A percentile compares a stretch with the other conserved stretches of the same genome.
These are phyloP conservation scores for Pythium scleroteichum DNA, from an alignment of 352 stramenopile genomes.

Conservation along the genomic window DNA sequence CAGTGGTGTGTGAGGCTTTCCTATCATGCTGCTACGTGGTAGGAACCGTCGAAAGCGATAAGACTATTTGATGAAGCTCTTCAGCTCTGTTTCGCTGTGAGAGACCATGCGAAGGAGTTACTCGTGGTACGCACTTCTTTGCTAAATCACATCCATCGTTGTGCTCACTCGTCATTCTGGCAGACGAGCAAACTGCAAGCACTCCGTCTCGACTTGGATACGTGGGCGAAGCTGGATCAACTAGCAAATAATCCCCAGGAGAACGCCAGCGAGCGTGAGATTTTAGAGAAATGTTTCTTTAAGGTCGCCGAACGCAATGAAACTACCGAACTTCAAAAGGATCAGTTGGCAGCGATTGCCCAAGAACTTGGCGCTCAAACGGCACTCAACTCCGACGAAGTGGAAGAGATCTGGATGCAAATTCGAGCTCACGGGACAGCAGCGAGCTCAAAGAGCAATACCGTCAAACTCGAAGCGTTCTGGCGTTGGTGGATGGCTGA, in stretches of 20 bases:
- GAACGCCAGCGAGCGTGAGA: constrained; percentile 34
- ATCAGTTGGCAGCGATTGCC: constrained; percentile 39
- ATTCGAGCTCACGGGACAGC: neutral
- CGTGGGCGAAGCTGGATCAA: constrained; percentile 28
- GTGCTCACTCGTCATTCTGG: neutral
- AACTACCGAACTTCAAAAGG: constrained; percentile 29
- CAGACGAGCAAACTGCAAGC: constrained; percentile 45
- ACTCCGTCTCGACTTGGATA: constrained; percentile 40
- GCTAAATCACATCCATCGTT: neutral
- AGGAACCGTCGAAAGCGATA: constrained; percentile 41
- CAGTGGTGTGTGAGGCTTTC: too few relatives aligned
- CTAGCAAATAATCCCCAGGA: constrained; percentile 13
- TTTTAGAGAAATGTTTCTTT: constrained; percentile 40
- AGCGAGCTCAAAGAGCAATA: neutral
- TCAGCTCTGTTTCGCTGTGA: constrained; percentile 42
- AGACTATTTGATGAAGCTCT: constrained; percentile 40
- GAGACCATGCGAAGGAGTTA: constrained; percentile 49
- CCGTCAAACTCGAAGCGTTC: constrained; percentile 38
- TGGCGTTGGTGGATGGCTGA: constrained; percentile 69
- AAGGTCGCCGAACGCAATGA: constrained; percentile 21
- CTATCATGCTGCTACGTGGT: neutral
- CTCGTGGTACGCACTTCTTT: constrained; percentile 33
- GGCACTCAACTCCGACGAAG: constrained; percentile 35
- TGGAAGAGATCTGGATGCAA: constrained; percentile 55
- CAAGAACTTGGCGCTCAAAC: constrained; percentile 33